These are phyloP conservation scores for Monosporascus sp. DNA, from an alignment of 2,329 filamentous ascomycete species.

Conservation along the genomic window DNA sequence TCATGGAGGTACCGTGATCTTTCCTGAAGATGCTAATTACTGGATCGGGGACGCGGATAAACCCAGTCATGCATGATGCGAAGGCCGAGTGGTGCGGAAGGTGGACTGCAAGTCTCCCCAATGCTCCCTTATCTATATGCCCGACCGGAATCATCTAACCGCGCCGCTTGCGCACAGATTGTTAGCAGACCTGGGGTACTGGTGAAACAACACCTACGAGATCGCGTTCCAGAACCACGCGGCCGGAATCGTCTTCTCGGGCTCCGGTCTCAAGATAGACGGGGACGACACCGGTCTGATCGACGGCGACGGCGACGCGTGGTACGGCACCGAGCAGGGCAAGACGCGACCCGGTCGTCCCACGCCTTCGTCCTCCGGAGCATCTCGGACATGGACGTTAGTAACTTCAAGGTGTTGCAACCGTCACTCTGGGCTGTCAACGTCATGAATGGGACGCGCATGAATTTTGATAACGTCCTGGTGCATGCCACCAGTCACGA, in stretches of 20 bases:
- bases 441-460: conserved; percentile 52
- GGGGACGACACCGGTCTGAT: conserved; percentile 49
- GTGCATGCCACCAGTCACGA: conserved; percentile 44
- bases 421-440: conserved; percentile 50
- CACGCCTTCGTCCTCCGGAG: conserved; percentile 57
- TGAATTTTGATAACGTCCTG: conserved; percentile 45
- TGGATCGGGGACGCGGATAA: conserved; percentile 44
- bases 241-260: conserved; percentile 47
- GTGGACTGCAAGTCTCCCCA: conserved; percentile 32
- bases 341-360: conserved; percentile 44
- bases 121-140: too few species aligned
- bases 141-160: too few species aligned
- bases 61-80: conserved; percentile 44
- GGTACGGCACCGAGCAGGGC: conserved; percentile 45
- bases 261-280: conserved; percentile 44
- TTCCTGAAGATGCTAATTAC: conserved; percentile 44
- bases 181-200: conserved; percentile 47
- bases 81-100: conserved; percentile 46
- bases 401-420: conserved; percentile 45
- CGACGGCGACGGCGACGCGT: conserved; percentile 46
- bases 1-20: conserved; percentile 36
- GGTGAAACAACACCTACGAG: conserved; percentile 48
- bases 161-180: conserved; percentile 19
- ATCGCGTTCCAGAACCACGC: conserved; percentile 51
- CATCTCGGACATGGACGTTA: conserved; percentile 47